Percentiles rank a stretch among this genome's conserved stretches.
These are phyloP conservation scores for Xylariaceae sp. DNA, from an alignment of 2,329 filamentous ascomycete genomes.

Conservation along the genomic window DNA sequence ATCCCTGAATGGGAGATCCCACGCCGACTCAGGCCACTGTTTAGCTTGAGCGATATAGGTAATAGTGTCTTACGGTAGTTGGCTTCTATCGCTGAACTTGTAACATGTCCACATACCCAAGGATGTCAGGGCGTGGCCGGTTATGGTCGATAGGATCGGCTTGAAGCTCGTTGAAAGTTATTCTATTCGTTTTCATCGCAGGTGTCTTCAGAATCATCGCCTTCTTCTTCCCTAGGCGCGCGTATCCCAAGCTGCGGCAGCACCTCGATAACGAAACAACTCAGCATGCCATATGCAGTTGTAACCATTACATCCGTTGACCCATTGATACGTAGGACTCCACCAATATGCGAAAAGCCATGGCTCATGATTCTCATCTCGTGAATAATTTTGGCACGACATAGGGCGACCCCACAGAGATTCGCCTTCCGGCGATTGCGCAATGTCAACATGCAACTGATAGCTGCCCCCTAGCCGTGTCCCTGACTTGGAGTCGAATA, in stretches of 20 bases:
- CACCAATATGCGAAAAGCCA: constrained; percentile 3
- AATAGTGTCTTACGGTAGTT: constrained; percentile 6
- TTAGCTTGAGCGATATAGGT: constrained; percentile 1
- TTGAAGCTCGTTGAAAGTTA: too few species aligned
- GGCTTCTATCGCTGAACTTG: not conserved
- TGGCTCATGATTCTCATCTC: not conserved
- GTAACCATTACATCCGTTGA: constrained; percentile 2
- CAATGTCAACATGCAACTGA: constrained; percentile 8
- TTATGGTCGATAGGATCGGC: not conserved
- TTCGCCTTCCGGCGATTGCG: not conserved
- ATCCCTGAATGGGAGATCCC: not conserved
- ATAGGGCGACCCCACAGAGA: constrained; percentile 4
- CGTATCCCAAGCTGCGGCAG: not conserved
- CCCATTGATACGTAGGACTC: not conserved
- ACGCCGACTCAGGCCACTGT: not conserved
- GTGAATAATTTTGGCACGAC: constrained; percentile 3
- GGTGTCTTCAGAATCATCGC: not conserved
- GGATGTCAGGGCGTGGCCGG: not conserved
- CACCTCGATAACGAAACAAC: not conserved
- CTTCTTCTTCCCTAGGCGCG: too few species aligned
- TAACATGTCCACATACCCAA: not conserved
- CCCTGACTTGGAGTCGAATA: constrained; percentile 1
- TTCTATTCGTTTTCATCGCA: not conserved
- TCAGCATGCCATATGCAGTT: constrained; percentile 2
- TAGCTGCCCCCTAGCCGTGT: not conserved